Percentiles rank a stretch among this genome's conserved stretches.
Evolutionary conservation across 208 protist genomes (phyloP).

Genomic region (Acanthamoeba castellanii): DNA sequence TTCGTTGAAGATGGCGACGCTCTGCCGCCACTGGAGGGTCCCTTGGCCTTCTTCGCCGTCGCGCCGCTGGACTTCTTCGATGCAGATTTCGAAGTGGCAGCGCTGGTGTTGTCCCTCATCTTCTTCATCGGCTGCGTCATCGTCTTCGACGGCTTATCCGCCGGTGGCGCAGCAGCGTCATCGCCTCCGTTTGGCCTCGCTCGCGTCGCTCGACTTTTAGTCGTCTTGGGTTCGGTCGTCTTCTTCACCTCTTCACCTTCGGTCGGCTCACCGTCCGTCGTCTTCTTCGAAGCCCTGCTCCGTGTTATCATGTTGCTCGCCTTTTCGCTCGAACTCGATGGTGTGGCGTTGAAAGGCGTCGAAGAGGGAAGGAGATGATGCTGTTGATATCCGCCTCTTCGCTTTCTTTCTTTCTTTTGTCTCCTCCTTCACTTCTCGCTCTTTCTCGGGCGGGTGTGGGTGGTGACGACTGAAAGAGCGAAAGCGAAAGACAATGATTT

Average conservation of each 20-base stretch:
- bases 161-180: neutral
- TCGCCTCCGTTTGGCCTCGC: neutral
- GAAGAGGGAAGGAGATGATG: no score
- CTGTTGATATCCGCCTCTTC: neutral
- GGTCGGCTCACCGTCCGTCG: neutral
- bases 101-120: constrained; percentile 1
- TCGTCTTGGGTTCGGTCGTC: neutral
- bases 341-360: no score
- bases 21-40: neutral
- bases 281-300: constrained; percentile 3
- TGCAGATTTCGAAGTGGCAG: neutral
- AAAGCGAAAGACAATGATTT: constrained; percentile 22
- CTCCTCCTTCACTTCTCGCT: neutral
- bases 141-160: neutral
- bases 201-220: neutral
- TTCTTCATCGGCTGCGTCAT: neutral
- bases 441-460: constrained; percentile 53
- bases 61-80: neutral
- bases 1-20: neutral
- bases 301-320: neutral
- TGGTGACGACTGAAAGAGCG: neutral
- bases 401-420: neutral
- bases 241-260: neutral
- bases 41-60: neutral
- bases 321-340: neutral